Evolutionary conservation across 352 stramenopile genomes (phyloP), one percentile per base, ranked within the genome.

Genomic region (Pythium graminicola): DNA sequence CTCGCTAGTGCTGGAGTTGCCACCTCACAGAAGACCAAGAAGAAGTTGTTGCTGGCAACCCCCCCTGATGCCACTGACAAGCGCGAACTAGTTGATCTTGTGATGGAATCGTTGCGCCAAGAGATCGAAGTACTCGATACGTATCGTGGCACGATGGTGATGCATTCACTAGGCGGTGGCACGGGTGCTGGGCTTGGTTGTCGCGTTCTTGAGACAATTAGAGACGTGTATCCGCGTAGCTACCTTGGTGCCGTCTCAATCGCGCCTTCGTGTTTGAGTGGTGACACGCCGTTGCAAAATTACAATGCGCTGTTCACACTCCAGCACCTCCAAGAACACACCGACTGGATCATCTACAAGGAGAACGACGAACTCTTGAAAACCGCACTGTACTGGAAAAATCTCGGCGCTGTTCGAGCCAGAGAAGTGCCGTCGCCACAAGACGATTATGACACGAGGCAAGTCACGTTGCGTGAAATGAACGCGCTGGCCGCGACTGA

Each of bases 271-370:
- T 69, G 57, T 7, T 39, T 67, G 26, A 62, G 63, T 23, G 83
- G 81, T 3, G 81, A 92, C 60, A 87, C 81, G 1, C 79, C 85
- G 2, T 57, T 93, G 36, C 85, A 95, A 58, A 91, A 92, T 52
- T 95, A 94, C 67, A 95, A 95, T 49, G 68, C 83, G 1, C 52
- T 87, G 6, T 71, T 95, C 40, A 81, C 85, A 19, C 54, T 95
- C 19, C 59, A 60, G 2, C 72, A 84, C 47, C 60, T 95, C 16
- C 76, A 85, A 44, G 67, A 85, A 13, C 64, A 85, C 49, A 75
- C 76, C 7, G 85, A 95, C 60, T 77, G 64, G 33, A 67, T 93
- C 22, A 62, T 95, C 50, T 94, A 86, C 68, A 89, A 89, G 40
- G 80, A 91, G 22, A 95, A 95, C 42, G 85, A 95, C 50, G 80